These are phyloP conservation scores for Vitellaria paradoxa DNA, from an alignment of 179 eudicot species.

Conservation along the genomic window DNA sequence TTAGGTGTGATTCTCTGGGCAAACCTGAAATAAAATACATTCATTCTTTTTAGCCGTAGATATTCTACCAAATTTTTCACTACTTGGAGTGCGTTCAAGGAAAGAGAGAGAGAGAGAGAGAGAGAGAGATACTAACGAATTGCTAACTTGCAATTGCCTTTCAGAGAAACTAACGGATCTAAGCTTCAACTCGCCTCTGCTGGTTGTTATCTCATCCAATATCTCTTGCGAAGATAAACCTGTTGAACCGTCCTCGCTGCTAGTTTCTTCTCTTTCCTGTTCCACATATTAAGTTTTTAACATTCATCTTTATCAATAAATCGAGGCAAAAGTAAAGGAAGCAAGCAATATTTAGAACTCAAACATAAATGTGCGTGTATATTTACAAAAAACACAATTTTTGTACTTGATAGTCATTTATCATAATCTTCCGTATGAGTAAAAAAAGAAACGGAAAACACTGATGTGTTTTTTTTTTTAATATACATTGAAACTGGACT, in stretches of 20 bases:
- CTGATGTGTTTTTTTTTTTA: too few species aligned
- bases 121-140: not conserved
- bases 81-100: not conserved
- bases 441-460: not conserved
- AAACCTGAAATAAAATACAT: conserved; percentile 15
- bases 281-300: conserved; percentile 1
- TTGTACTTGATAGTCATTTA: too few species aligned
- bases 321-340: not conserved
- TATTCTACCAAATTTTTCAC: not conserved
- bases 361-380: not conserved
- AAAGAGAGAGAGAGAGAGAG: not conserved
- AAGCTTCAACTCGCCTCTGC: conserved; percentile 73
- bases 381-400: not conserved
- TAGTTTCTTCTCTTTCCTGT: conserved; percentile 28
- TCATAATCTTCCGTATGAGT: not conserved
- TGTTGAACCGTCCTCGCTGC: conserved; percentile 26
- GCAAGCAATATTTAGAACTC: not conserved
- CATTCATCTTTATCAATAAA: not conserved
- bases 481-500: not conserved
- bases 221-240: conserved; percentile 46
- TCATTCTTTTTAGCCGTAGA: not conserved
- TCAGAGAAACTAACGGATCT: conserved; percentile 54
- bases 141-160: conserved; percentile 29
- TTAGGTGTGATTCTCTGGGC: not conserved
- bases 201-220: conserved; percentile 72